Evolutionary conservation across 495 filamentous ascomycete species (phyloP).

Genomic region (Penicillium odoratum): DNA sequence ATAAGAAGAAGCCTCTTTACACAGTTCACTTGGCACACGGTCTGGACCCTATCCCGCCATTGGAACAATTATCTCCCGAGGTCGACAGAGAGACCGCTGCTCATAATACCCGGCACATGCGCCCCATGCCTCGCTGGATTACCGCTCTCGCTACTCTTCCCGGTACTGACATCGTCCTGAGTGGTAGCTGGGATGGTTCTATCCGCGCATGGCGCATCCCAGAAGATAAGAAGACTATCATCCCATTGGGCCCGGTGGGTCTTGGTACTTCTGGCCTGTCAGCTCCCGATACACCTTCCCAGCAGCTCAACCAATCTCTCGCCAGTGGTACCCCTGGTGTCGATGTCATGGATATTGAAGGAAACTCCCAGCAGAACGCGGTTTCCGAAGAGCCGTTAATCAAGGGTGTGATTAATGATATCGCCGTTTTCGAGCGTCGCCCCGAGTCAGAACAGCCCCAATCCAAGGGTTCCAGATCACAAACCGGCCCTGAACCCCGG

Average conservation of each 20-base stretch:
- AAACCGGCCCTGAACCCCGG: conserved; percentile 53
- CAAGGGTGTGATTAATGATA: conserved; percentile 80
- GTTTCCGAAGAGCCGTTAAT: conserved; percentile 42
- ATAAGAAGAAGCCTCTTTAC: conserved; percentile 94
- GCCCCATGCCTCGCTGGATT: conserved; percentile 71
- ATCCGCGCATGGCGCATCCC: conserved; percentile 83
- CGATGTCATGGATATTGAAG: conserved; percentile 28
- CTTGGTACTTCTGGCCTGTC: conserved; percentile 16
- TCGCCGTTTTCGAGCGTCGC: conserved; percentile 73
- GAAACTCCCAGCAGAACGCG: conserved; percentile 12
- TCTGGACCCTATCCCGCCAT: conserved; percentile 60
- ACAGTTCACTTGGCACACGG: conserved; percentile 81
- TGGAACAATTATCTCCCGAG: conserved; percentile 74
- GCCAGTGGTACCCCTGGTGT: conserved; percentile 25
- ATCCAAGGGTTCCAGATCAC: conserved; percentile 45
- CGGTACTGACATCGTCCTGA: conserved; percentile 83
- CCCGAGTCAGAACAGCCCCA: conserved; percentile 26
- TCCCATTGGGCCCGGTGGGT: conserved; percentile 68
- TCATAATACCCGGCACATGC: conserved; percentile 47
- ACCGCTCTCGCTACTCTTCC: conserved; percentile 84
- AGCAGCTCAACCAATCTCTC: conserved; percentile 39
- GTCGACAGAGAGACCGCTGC: conserved; percentile 57
- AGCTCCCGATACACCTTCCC: conserved; percentile 37
- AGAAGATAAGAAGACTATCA: conserved; percentile 77
- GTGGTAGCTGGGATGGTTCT: conserved; percentile 90